Evolutionary conservation across 2,329 filamentous ascomycete genomes (phyloP), one percentile per base, ranked within the genome.

Genomic region (Sclerotinia glacialis): DNA sequence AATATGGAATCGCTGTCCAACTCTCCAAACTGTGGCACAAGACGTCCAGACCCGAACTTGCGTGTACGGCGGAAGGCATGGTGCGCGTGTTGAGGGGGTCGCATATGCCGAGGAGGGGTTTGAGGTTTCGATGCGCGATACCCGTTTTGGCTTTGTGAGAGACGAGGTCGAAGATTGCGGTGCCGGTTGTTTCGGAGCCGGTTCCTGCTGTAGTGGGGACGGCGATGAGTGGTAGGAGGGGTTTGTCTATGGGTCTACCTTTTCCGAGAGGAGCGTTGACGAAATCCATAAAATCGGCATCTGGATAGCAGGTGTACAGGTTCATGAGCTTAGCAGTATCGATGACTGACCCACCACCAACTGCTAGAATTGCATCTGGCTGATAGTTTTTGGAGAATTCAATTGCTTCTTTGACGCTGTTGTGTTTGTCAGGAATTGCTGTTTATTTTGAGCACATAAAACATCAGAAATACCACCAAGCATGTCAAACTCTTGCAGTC

Each of bases 261-360:
- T 90, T 92, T 67, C 95, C 95, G 0, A 98, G 81, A 0, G 95
- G 95, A 0, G 94, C 94, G 75, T 98, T 98, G 78, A 99, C 95
- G 74, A 99, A 99, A 82, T 99, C 94, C 46, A 98, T 83, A 76
- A 99, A 97, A 73, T 95, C 91, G 44, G 94, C 94, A 9, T 97
- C 90, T 0, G 93, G 93, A 76, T 93, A 97, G 69, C 87, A 89
- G 0, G 89, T 91, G 80, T 98, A 98, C 0, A 99, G 84, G 76
- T 99, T 99, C 93, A 99, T 98, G 66, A 99, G 84, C 79, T 99
- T 99, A 65, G 95, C 94, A 0, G 95, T 99, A 79, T 99, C 95
- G 72, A 99, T 99, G 71, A 98, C 95, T 49, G 92, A 96, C 47
- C 95, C 95, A 72, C 93, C 89, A 23, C 91, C 95, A 21, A 99